Conservation (phyloP, 305 asterid species). For the Andrographis paniculata region DNA sequence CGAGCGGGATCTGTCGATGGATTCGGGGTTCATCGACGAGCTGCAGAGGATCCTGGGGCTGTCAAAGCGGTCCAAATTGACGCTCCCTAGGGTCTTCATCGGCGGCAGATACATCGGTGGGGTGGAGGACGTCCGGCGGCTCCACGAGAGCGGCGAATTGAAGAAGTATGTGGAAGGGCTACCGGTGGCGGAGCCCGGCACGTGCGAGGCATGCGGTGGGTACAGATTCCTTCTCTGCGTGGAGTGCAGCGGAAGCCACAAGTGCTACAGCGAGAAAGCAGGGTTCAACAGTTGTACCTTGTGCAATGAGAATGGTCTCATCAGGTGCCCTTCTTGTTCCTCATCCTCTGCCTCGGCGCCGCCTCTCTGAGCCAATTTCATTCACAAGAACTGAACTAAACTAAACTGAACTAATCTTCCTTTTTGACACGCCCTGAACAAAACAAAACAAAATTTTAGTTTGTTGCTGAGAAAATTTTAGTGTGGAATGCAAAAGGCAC, state of each 20-base stretch:
- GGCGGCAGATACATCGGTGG: slow-evolving; percentile 94
- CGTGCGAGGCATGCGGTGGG: slow-evolving; percentile 78
- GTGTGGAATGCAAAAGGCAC: too few relatives aligned
- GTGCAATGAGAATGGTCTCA: slow-evolving; percentile 89
- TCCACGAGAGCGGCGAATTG: slow-evolving; percentile 86
- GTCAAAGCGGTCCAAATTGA: slow-evolving; percentile 32
- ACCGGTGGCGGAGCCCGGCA: slow-evolving; percentile 36
- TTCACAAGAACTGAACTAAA: too few relatives aligned
- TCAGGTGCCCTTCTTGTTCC: slow-evolving; percentile 95
- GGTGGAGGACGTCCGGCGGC: slow-evolving; percentile 69
- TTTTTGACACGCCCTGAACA: too few relatives aligned
- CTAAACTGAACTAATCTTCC: too few relatives aligned
- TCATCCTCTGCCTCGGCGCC: neutral
- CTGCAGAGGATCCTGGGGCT: slow-evolving; percentile 53
- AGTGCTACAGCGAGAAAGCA: slow-evolving; percentile 59
- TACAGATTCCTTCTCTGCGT: slow-evolving; percentile 58
- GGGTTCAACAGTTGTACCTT: slow-evolving; percentile 68
- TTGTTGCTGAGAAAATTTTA: too few relatives aligned
- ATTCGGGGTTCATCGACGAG: slow-evolving; percentile 63
- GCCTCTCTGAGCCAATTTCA: neutral
- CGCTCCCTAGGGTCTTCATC: slow-evolving; percentile 78
- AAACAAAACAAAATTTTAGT: too few relatives aligned
- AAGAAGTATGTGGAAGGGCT: slow-evolving; percentile 56
- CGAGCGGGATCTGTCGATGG: slow-evolving; percentile 93
- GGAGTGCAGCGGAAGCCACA: slow-evolving; percentile 77